Conservation (phyloP, 1,139 yeast genomes). For the Debaryomycetaceae sp. region DNA sequence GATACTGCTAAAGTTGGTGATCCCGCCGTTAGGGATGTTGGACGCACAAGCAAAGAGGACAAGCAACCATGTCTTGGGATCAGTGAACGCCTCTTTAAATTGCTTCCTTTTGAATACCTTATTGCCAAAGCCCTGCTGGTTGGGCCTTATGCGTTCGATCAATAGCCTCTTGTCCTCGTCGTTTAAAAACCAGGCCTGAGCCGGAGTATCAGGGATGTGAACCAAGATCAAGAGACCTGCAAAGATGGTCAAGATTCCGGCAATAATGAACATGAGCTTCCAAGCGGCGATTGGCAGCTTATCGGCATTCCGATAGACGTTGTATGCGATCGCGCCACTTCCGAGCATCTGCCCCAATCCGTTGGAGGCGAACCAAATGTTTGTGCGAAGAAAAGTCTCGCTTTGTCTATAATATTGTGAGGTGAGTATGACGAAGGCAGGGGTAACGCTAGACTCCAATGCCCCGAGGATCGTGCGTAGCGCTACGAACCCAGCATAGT, state of each 20-base stretch:
- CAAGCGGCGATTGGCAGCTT: constrained; percentile 28
- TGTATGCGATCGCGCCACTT: constrained; percentile 40
- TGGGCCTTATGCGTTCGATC: constrained; percentile 23
- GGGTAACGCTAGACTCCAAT: constrained; percentile 44
- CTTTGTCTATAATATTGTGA: constrained; percentile 43
- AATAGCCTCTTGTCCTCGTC: constrained; percentile 33
- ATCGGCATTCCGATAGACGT: constrained; percentile 21
- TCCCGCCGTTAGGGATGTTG: constrained; percentile 44
- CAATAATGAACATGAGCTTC: constrained; percentile 36
- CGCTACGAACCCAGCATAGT: constrained; percentile 27
- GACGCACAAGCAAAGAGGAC: constrained; percentile 24
- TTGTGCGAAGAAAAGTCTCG: constrained; percentile 38
- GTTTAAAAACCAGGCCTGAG: constrained; percentile 35
- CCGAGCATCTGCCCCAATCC: constrained; percentile 46
- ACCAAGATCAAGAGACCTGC: constrained; percentile 31
- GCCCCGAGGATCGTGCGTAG: constrained; percentile 41
- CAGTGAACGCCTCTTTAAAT: constrained; percentile 41
- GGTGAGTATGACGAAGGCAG: constrained; percentile 43
- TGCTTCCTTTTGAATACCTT: constrained; percentile 43
- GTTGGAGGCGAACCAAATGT: constrained; percentile 39
- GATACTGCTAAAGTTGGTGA: constrained; percentile 38
- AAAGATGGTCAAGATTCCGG: constrained; percentile 36
- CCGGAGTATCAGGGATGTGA: constrained; percentile 43
- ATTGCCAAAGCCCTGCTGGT: constrained; percentile 48
- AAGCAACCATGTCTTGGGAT: constrained; percentile 34